phyloP scores from a whole-genome alignment of 2,329 filamentous ascomycete genomes.

The Penicillium psychrosexuale region DNA sequence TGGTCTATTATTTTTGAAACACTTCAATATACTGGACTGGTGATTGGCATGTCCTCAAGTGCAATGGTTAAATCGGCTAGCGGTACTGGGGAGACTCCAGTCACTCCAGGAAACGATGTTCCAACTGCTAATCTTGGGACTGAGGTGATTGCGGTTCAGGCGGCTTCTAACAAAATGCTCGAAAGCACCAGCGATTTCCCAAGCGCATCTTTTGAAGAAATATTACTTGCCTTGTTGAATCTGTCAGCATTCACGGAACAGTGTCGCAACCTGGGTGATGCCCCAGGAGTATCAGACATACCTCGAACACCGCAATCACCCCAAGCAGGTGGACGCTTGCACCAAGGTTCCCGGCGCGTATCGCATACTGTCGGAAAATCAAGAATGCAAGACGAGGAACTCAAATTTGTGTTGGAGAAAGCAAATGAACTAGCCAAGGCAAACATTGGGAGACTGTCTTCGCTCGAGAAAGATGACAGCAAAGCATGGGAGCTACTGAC shows the following conservation, averaged over 20 bases:
- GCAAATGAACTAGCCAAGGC: conserved; percentile 69
- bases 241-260: conserved; percentile 53
- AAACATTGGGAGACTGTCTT: conserved; percentile 71
- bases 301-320: conserved; percentile 24
- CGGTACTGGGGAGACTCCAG: conserved; percentile 28
- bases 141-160: conserved; percentile 85
- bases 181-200: conserved; percentile 92
- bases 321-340: conserved; percentile 29
- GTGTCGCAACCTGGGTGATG: conserved; percentile 48
- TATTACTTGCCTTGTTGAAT: conserved; percentile 71
- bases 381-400: conserved; percentile 44
- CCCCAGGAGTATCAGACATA: conserved; percentile 55
- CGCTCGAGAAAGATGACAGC: conserved; percentile 57
- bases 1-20: conserved; percentile 93
- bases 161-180: conserved; percentile 78
- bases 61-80: conserved; percentile 28
- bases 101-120: conserved; percentile 43
- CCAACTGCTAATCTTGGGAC: conserved; percentile 63
- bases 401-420: conserved; percentile 64
- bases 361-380: conserved; percentile 42
- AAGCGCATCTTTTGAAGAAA: conserved; percentile 72
- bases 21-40: conserved; percentile 85
- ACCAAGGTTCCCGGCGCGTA: conserved; percentile 40
- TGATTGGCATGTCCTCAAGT: conserved; percentile 55
- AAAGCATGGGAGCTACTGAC: conserved; percentile 75